Conservation (phyloP, 2,329 filamentous ascomycete genomes). For the Colletotrichum eremochloae region DNA sequence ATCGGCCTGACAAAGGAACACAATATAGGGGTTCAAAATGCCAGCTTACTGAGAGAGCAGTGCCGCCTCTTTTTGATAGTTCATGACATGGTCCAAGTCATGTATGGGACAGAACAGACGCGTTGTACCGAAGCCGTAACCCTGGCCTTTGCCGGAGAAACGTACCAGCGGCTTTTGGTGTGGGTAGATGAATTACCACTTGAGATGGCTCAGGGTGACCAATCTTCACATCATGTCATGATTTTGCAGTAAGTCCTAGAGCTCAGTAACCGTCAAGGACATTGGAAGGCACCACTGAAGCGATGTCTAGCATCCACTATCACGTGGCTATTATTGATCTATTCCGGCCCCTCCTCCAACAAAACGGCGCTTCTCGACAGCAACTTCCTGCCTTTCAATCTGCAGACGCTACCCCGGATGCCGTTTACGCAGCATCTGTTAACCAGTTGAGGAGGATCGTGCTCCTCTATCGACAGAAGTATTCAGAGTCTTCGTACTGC, state of each 20-base stretch:
- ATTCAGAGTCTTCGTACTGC: slow-evolving; percentile 51
- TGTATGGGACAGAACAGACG: slow-evolving; percentile 34
- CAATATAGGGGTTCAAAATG: background rate
- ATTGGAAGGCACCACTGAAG: background rate
- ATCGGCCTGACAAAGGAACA: background rate
- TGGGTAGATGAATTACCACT: slow-evolving; percentile 53
- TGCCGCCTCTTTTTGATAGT: slow-evolving; percentile 55
- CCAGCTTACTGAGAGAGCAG: background rate
- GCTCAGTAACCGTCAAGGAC: no score
- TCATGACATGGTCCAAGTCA: slow-evolving; percentile 49
- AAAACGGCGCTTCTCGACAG: slow-evolving; percentile 11
- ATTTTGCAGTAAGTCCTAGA: slow-evolving; percentile 52
- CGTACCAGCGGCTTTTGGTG: slow-evolving; percentile 55
- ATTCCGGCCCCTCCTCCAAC: slow-evolving; percentile 47
- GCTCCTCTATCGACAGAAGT: slow-evolving; percentile 51
- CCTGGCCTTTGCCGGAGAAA: slow-evolving; percentile 51
- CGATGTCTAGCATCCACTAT: slow-evolving; percentile 52
- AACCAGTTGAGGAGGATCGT: slow-evolving; percentile 55
- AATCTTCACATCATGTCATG: slow-evolving; percentile 50
- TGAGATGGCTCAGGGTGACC: slow-evolving; percentile 45
- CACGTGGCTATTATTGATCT: slow-evolving; percentile 54
- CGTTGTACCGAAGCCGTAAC: slow-evolving; percentile 24
- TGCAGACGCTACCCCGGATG: slow-evolving; percentile 47
- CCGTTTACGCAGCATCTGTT: slow-evolving; percentile 51
- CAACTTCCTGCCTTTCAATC: slow-evolving; percentile 50